These are phyloP conservation scores for Xylariaceae sp. DNA, from an alignment of 2,329 filamentous ascomycete species.

Conservation along the genomic window DNA sequence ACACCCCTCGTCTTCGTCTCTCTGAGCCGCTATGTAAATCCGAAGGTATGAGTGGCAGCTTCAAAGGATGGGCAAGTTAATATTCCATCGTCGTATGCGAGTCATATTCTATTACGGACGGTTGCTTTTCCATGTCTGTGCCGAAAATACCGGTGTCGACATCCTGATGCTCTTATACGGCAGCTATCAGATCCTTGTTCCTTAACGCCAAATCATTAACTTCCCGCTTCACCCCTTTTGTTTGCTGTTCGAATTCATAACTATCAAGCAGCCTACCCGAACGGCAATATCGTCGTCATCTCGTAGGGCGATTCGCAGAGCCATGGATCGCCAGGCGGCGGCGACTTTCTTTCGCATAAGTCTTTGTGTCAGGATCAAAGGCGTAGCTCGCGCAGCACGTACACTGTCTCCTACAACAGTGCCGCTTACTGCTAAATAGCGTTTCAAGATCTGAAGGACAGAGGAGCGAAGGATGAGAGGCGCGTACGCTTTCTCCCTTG, in stretches of 20 bases:
- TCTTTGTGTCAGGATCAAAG: too few relatives aligned
- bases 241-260: too few relatives aligned
- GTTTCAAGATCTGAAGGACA: not conserved
- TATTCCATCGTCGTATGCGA: not conserved
- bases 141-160: not conserved
- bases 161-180: not conserved
- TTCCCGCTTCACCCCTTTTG: not conserved
- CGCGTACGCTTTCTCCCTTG: too few relatives aligned
- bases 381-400: too few relatives aligned
- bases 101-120: not conserved
- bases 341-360: too few relatives aligned
- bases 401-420: too few relatives aligned
- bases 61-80: not conserved
- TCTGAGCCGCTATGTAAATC: not conserved
- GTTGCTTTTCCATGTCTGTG: not conserved
- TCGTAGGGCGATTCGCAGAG: too few relatives aligned
- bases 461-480: not conserved
- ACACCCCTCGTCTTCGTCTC: not conserved
- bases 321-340: too few relatives aligned
- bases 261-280: too few relatives aligned
- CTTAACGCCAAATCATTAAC: not conserved
- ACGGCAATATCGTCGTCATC: too few relatives aligned
- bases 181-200: not conserved
- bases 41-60: not conserved
- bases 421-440: too few relatives aligned